Evolutionary conservation across 2,329 filamentous ascomycete genomes (phyloP), one percentile per base, ranked within the genome.

Genomic region (Verticillium alfalfae): DNA sequence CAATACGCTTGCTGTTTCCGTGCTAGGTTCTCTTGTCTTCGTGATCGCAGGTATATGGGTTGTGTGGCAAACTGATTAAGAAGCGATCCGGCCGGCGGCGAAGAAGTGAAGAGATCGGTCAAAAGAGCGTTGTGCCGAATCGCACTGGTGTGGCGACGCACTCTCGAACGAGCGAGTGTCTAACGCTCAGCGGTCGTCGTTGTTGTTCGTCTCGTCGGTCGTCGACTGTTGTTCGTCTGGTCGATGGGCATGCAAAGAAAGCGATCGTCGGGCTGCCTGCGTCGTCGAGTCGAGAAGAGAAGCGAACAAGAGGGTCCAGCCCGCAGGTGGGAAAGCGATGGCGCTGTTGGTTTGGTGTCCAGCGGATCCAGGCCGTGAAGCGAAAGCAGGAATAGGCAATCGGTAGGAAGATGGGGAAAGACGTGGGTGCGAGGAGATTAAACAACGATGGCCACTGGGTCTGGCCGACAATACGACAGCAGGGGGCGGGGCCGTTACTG

Each of bases 231-330:
- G 45, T 22, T n/a, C 26, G 56, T 26, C 59, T 55, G 61, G 49
- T 61, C 41, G 54, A 18, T 41, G 56, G 54, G 39, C 56, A 45
- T 45, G 63, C 22, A 59, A 16, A 62, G 62, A 65, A 66, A 64
- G 64, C 62, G 63, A 63, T 67, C 57, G 65, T 65, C 62, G 65
- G 39, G 62, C 60, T 64, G 62, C 63, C 58, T 66, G 61, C 63
- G 66, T 62, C 64, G 60, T 62, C 64, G 60, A 65, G 60, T 65
- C 63, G 65, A 64, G 64, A 61, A 64, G 63, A 65, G 66, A 60
- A 66, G 62, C 61, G 61, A 63, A 61, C 64, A 64, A 70, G 67
- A 65, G 69, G 70, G 69, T 67, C 71, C 71, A 68, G 75, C 72
- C 73, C 70, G 68, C 65, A 62, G 66, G 68, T 69, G 66, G 66